Percentiles rank a stretch among this genome's conserved stretches.
Conservation (phyloP, 164 flowering plant species). For the Euptelea pleiosperma region DNA sequence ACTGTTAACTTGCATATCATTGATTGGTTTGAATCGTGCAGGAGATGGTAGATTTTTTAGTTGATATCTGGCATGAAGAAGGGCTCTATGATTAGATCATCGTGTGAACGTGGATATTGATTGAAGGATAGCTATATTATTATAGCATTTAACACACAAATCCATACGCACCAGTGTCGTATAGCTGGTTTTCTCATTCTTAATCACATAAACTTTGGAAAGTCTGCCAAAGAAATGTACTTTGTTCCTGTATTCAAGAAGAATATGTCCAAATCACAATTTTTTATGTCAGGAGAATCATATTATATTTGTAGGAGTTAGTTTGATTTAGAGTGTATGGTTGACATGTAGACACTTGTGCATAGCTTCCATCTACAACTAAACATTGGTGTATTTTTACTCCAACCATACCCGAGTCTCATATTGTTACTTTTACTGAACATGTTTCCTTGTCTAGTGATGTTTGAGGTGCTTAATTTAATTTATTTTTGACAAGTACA, state of each 20-base stretch:
- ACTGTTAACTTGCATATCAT: neutral
- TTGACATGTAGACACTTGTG: no score
- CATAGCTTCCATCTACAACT: no score
- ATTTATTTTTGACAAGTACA: no score
- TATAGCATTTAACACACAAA: constrained; percentile 6
- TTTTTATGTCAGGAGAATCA: no score
- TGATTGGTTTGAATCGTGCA: constrained; percentile 25
- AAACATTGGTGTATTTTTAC: no score
- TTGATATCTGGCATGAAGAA: constrained; percentile 68
- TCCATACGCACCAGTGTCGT: neutral
- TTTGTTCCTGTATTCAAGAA: neutral
- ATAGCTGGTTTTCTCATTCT: neutral
- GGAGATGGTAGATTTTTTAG: constrained; percentile 77
- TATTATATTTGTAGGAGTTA: no score
- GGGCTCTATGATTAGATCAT: constrained; percentile 42
- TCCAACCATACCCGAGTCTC: no score
- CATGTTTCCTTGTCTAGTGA: no score
- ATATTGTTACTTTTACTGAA: no score
- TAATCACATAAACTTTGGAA: neutral
- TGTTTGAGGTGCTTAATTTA: no score
- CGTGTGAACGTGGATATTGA: neutral
- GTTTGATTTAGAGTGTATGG: no score
- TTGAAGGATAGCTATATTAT: constrained; percentile 19
- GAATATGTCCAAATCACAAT: no score
- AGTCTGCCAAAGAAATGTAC: neutral